These are phyloP conservation scores for Aegilops speltoides DNA, from an alignment of 176 grass and related monocot genomes.

Conservation along the genomic window DNA sequence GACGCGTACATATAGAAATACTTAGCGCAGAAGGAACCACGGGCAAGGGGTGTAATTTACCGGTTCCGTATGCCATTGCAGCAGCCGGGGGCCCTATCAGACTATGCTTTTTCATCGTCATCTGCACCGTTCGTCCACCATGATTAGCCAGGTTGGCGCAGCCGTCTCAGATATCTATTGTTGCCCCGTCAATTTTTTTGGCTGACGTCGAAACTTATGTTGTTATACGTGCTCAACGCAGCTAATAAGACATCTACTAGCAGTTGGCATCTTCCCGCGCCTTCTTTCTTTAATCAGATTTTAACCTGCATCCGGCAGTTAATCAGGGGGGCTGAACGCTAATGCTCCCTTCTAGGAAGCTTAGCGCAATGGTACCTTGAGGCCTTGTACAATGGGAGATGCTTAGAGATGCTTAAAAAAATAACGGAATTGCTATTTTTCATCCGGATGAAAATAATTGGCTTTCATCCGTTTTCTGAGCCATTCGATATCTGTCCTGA, in stretches of 20 bases:
- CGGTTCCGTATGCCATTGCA: background rate
- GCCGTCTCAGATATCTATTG: background rate
- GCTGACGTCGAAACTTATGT: background rate
- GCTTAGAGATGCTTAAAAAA: no score
- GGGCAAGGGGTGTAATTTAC: background rate
- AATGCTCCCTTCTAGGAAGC: background rate
- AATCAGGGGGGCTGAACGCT: no score
- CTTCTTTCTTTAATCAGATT: background rate
- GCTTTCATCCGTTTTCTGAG: no score
- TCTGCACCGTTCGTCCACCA: background rate
- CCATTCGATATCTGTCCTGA: no score
- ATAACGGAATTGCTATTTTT: no score
- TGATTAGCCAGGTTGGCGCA: background rate
- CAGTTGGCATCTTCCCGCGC: background rate
- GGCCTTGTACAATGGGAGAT: no score
- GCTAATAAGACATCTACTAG: background rate
- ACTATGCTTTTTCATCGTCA: background rate
- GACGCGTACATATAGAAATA: background rate
- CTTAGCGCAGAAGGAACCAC: slow-evolving; percentile 17
- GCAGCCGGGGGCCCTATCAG: background rate
- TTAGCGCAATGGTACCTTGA: background rate
- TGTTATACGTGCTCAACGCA: background rate
- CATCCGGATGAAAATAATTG: no score
- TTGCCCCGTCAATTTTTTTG: background rate
- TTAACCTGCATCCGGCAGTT: no score